Evolutionary conservation across 768 basidiomycete species (phyloP).

Genomic region (Russula foetens): DNA sequence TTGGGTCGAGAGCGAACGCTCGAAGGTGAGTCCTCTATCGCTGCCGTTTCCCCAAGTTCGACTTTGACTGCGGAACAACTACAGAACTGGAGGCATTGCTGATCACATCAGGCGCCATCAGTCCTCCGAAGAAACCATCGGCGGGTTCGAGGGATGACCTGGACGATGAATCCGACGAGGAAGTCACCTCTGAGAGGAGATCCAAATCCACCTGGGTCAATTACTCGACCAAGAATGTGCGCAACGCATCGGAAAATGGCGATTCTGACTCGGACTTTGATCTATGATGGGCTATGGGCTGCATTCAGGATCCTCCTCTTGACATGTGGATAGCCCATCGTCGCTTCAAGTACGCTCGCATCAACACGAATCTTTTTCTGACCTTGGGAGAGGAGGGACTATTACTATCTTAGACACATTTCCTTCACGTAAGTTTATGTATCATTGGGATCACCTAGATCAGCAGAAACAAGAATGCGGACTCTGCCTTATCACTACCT

Average conservation of each 20-base stretch:
- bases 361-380: neutral
- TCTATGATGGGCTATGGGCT: constrained; percentile 19
- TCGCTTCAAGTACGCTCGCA: neutral
- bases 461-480: neutral
- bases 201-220: constrained; percentile 55
- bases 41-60: neutral
- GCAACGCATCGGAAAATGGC: constrained; percentile 40
- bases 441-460: neutral
- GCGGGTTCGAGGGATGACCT: constrained; percentile 26
- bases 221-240: constrained; percentile 46
- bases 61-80: neutral
- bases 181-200: constrained; percentile 44
- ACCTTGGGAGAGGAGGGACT: neutral
- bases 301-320: neutral
- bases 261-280: constrained; percentile 79
- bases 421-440: constrained; percentile 14
- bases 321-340: neutral
- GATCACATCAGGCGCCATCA: constrained; percentile 55
- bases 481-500: constrained; percentile 27
- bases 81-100: constrained; percentile 67
- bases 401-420: neutral
- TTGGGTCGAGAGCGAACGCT: constrained; percentile 66
- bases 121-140: constrained; percentile 39
- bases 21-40: constrained; percentile 48
- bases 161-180: constrained; percentile 41